Percentiles rank a stretch among this genome's conserved stretches.
These are phyloP conservation scores for Oryza brachyantha DNA, from an alignment of 176 grass and related monocot species.

Conservation along the genomic window DNA sequence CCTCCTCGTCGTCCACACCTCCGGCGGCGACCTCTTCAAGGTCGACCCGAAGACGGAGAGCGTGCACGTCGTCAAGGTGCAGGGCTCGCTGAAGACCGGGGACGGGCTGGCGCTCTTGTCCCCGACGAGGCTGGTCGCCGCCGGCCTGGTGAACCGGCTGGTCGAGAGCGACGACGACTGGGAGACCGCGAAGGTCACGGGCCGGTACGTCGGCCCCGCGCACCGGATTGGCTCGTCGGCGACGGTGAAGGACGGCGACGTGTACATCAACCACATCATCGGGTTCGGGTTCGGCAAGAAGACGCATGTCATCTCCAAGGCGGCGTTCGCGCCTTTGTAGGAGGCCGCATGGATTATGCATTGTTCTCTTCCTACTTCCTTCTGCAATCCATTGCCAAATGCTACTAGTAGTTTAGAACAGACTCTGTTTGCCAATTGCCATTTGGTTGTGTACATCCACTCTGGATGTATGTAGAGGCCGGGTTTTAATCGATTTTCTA, in stretches of 20 bases:
- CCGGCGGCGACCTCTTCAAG: slow-evolving; percentile 79
- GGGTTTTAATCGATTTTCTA: too few species aligned
- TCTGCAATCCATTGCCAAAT: not conserved
- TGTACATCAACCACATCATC: slow-evolving; percentile 85
- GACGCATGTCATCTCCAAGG: slow-evolving; percentile 73
- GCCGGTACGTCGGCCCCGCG: slow-evolving; percentile 53
- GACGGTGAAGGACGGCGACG: slow-evolving; percentile 72
- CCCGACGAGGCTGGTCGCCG: slow-evolving; percentile 50
- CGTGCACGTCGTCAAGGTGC: slow-evolving; percentile 53
- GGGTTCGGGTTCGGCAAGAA: slow-evolving; percentile 68
- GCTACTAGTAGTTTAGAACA: not conserved
- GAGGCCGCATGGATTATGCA: not conserved
- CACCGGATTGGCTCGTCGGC: slow-evolving; percentile 72
- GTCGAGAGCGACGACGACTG: slow-evolving; percentile 87
- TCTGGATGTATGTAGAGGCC: too few species aligned
- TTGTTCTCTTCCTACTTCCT: not conserved
- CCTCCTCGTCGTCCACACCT: slow-evolving; percentile 83
- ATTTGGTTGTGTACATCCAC: too few species aligned
- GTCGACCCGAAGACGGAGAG: slow-evolving; percentile 36
- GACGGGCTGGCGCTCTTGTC: slow-evolving; percentile 87
- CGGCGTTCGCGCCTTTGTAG: slow-evolving; percentile 54
- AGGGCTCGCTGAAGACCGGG: slow-evolving; percentile 57
- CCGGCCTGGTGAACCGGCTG: slow-evolving; percentile 60
- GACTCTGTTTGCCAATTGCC: not conserved
- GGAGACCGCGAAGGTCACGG: slow-evolving; percentile 60